Conservation (phyloP, 2,329 filamentous ascomycete genomes). For the Parafenestella ontariensis region DNA sequence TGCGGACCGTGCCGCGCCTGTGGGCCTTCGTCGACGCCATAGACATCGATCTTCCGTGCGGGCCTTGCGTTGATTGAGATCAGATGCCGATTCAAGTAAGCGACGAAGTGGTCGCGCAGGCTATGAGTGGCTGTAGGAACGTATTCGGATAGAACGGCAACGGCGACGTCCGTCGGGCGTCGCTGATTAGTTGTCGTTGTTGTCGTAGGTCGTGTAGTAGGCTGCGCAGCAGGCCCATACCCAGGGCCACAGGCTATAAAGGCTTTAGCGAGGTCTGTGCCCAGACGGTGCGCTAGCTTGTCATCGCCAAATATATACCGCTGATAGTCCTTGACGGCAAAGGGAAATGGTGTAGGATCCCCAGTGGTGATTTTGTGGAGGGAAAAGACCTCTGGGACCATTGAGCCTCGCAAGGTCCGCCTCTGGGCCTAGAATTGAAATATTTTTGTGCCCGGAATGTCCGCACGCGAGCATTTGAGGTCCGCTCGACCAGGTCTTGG, state of each 20-base stretch:
- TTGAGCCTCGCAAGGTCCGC: constrained; percentile 17
- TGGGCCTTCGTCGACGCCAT: constrained; percentile 3
- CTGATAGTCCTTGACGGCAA: constrained; percentile 30
- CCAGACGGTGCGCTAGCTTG: constrained; percentile 30
- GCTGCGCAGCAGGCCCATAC: constrained; percentile 11
- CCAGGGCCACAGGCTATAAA: constrained; percentile 22
- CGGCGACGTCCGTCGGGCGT: constrained; percentile 16
- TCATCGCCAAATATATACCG: constrained; percentile 36
- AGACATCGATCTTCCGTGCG: constrained; percentile 28
- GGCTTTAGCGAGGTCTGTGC: constrained; percentile 35
- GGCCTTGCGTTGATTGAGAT: constrained; percentile 22
- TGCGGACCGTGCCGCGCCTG: constrained; percentile 15
- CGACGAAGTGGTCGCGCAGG: constrained; percentile 30
- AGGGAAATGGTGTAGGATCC: constrained; percentile 23
- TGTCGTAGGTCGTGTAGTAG: background rate
- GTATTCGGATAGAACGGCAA: constrained; percentile 33
- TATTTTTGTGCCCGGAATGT: background rate
- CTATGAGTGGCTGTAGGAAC: constrained; percentile 30
- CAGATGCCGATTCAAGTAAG: constrained; percentile 31
- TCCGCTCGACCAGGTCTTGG: constrained; percentile 14
- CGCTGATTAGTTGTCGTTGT: constrained; percentile 21
- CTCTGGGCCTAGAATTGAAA: constrained; percentile 8
- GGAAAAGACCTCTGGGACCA: constrained; percentile 30
- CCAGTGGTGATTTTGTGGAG: constrained; percentile 23
- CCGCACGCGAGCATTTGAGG: constrained; percentile 24